A percentile compares a stretch with the other conserved stretches of the same genome.
Conservation (phyloP, 2,329 filamentous ascomycete genomes). For the Ascochyta pisi region DNA sequence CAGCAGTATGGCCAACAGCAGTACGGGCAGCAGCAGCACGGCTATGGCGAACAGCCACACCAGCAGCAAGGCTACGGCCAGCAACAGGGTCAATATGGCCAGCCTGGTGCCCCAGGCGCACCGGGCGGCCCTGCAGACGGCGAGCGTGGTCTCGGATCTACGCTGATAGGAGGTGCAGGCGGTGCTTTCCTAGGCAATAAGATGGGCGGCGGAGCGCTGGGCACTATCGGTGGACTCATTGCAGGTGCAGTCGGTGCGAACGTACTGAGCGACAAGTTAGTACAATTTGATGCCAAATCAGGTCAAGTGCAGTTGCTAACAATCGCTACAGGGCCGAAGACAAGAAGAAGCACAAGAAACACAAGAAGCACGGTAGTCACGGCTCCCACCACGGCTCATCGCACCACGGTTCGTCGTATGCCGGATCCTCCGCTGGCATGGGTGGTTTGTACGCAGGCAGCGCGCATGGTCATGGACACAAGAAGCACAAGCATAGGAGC, state of each 20-base stretch:
- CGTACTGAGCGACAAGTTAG: conserved; percentile 55
- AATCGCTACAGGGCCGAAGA: conserved; percentile 32
- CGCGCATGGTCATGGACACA: conserved; percentile 32
- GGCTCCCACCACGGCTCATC: conserved; percentile 36
- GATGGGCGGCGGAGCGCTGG: conserved; percentile 60
- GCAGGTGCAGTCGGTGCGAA: conserved; percentile 65
- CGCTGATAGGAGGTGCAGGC: conserved; percentile 60
- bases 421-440: conserved; percentile 44
- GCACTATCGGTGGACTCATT: conserved; percentile 59
- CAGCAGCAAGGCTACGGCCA: conserved; percentile 22
- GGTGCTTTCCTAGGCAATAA: conserved; percentile 64
- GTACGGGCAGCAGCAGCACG: conserved; percentile 29
- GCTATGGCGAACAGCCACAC: conserved; percentile 43
- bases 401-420: conserved; percentile 37
- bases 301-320: conserved; percentile 7
- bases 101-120: conserved; percentile 36
- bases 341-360: conserved; percentile 48
- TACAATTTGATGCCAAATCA: not conserved
- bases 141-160: conserved; percentile 64
- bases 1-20: conserved; percentile 32
- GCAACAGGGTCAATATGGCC: conserved; percentile 49
- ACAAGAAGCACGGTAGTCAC: conserved; percentile 42
- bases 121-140: conserved; percentile 50
- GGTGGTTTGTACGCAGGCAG: conserved; percentile 44
- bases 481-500: conserved; percentile 42